Evolutionary conservation across 257 asterid genomes (phyloP), one percentile per base, ranked within the genome.

Genomic region (Handroanthus guayacan): DNA sequence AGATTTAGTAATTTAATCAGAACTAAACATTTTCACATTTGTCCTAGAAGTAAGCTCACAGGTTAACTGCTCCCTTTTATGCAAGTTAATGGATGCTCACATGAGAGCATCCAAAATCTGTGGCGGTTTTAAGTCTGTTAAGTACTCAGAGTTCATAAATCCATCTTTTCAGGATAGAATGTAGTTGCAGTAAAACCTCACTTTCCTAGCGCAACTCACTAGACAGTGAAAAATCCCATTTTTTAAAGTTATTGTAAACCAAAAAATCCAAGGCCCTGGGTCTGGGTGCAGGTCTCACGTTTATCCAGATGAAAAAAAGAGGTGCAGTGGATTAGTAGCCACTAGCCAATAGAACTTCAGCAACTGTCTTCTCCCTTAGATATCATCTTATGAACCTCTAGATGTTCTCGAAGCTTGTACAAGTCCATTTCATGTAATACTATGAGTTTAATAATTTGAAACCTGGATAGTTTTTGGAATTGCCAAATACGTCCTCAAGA

Each of bases 81-180:
- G 18, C 39, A 54, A 41, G 34, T 17, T 52, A 67, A 48, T 18
- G 55, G 66, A 36, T 2, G 61, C 25, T 41, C 62, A 6, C 56
- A 43, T 17, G 36, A 66, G 58, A 67, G 52, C 51, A 58, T 58
- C 44, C 60, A 11, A 58, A 67, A 79, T 64, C 67, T 7, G 52
- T 45, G 43, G 14, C 31, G 34, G 54, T 8, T 69, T 60, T 37
- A 11, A 55, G 31, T 43, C 55, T 55, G 56, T 57, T 31, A 18
- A 67, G 76, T 20, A 52, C 43, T 73, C 41, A 37, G 62, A 66
- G 43, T 52, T 43, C 16, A 41, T 44, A 69, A 41, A 57, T 56
- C 55, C 48, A 39, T 38, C 54, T 47, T 31, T 44, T 47, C 38
- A 51, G 31, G 4, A 2, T 81, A 17, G 14, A 56, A 54, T 38